Base-by-base conservation (phyloP, 2,329 filamentous ascomycete species). In the Sordariomycetes sp. region DNA sequence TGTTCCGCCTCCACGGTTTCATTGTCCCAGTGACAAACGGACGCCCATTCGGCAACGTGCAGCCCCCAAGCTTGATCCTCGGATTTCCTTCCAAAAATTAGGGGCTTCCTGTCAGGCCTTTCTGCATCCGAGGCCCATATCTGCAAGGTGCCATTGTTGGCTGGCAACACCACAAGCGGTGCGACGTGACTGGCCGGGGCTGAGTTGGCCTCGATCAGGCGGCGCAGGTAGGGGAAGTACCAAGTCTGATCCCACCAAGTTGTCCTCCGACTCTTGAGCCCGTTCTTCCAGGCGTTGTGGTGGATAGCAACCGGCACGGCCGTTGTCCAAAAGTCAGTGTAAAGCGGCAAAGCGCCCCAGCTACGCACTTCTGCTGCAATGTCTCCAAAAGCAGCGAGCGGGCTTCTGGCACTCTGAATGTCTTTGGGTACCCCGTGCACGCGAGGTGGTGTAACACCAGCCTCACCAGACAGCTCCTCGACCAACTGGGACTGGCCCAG, bases 191-290 rank as follows among this genome's bases (percentile, higher is more conserved):
- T 6, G 12, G 12, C 16, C 25, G 25, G 25, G 6, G 6, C 25
- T n/a, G 25, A 27, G 12, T 27, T 12, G 16, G 25, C 25, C 12
- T 6, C 12, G n/a, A 33, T 10, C 3, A 49, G 36, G 6, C 34
- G 31, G 23, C 43, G 39, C 8, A 51, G 40, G 14, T 44, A 33
- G 3, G 39, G 43, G 16, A 42, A 41, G 16, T 39, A 48, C 47
- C 46, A 51, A 3, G 37, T 41, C 24, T 43, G 39, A 14, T 44
- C 39, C 48, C 48, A 50, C 46, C 48, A 51, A 4, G 33, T 20
- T 2, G 30, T 34, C 17, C 43, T 43, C 14, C 41, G 37, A 3
- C 32, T 32, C 30, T 51, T 50, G 25, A 46, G 36, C 2, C 43
- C 47, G 24, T 39, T 38, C 12, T 27, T 27, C 25, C 25, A 27